phyloP scores from a whole-genome alignment of 352 stramenopile species.

The Pythium guiyangense region DNA sequence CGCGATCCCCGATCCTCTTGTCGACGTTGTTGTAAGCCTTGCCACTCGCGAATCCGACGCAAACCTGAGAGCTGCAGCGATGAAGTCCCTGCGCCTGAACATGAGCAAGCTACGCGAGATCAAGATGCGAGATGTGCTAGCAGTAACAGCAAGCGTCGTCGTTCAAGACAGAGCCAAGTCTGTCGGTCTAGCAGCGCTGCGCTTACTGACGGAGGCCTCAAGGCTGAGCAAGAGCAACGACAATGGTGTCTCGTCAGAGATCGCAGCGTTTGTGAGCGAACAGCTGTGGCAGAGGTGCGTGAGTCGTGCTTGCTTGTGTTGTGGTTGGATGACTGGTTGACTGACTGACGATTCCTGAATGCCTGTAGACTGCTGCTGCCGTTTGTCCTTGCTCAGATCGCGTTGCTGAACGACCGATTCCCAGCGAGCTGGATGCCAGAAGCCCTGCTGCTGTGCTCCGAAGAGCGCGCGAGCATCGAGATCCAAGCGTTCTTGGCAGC shows the following conservation, averaged over 20 bases:
- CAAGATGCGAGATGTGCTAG: neutral
- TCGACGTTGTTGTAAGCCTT: neutral
- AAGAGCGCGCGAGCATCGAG: neutral
- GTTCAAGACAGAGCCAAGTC: conserved; percentile 1
- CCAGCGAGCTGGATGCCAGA: conserved; percentile 1
- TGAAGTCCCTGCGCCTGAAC: neutral
- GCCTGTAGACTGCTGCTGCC: neutral
- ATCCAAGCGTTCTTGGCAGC: neutral
- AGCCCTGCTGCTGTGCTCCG: neutral
- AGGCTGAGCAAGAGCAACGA: neutral
- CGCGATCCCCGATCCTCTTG: neutral
- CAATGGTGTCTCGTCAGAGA: neutral
- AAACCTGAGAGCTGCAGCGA: neutral
- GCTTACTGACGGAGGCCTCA: neutral
- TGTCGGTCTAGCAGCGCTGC: neutral
- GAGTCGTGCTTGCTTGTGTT: neutral
- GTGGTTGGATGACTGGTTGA: neutral
- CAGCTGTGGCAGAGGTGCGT: neutral
- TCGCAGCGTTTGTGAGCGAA: neutral
- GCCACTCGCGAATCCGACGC: neutral
- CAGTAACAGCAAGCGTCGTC: neutral
- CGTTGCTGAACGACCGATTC: neutral
- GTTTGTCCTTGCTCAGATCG: neutral
- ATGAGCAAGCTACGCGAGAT: neutral
- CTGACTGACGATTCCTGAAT: neutral